Conservation (phyloP, 805 yeast species). For the Kuraishia molischiana region DNA sequence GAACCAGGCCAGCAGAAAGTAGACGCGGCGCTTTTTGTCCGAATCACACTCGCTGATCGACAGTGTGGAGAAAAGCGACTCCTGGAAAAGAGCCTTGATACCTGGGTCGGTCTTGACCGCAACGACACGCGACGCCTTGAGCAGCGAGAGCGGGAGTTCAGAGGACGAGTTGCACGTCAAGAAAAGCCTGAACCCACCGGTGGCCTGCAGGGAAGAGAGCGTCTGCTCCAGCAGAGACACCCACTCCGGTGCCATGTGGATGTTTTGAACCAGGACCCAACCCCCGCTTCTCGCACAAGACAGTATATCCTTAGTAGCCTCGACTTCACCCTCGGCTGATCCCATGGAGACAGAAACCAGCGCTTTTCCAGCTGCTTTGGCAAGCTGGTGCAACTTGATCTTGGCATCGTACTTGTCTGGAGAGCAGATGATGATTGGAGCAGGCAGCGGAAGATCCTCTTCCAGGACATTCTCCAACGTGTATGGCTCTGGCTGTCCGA, state of each 20-base stretch:
- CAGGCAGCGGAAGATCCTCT: slow-evolving; percentile 7
- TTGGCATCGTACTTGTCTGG: slow-evolving; percentile 63
- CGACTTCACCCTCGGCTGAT: slow-evolving; percentile 49
- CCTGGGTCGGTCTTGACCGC: slow-evolving; percentile 58
- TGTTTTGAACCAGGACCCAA: slow-evolving; percentile 77
- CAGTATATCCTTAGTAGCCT: slow-evolving; percentile 45
- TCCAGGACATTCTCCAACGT: slow-evolving; percentile 17
- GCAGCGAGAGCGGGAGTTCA: slow-evolving; percentile 42
- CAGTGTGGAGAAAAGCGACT: slow-evolving; percentile 13
- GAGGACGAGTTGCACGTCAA: slow-evolving; percentile 49
- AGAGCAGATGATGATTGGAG: slow-evolving; percentile 44
- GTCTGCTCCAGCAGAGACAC: slow-evolving; percentile 40
- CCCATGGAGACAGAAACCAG: slow-evolving; percentile 60
- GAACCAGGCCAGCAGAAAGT: slow-evolving; percentile 56
- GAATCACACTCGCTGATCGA: slow-evolving; percentile 13
- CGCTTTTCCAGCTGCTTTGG: slow-evolving; percentile 17
- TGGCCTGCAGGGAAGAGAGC: slow-evolving; percentile 21
- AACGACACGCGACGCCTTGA: slow-evolving; percentile 44
- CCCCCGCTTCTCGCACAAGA: slow-evolving; percentile 35
- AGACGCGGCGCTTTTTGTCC: slow-evolving; percentile 31
- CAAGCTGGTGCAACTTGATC: slow-evolving; percentile 34
- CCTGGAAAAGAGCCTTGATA: slow-evolving; percentile 34
- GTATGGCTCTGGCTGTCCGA: slow-evolving; percentile 5
- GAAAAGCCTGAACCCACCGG: slow-evolving; percentile 41
- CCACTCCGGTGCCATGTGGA: slow-evolving; percentile 67